Percentiles rank a stretch among this genome's conserved stretches.
These are phyloP conservation scores for Lupinus albus DNA, from an alignment of 306 rosid genomes.

Conservation along the genomic window DNA sequence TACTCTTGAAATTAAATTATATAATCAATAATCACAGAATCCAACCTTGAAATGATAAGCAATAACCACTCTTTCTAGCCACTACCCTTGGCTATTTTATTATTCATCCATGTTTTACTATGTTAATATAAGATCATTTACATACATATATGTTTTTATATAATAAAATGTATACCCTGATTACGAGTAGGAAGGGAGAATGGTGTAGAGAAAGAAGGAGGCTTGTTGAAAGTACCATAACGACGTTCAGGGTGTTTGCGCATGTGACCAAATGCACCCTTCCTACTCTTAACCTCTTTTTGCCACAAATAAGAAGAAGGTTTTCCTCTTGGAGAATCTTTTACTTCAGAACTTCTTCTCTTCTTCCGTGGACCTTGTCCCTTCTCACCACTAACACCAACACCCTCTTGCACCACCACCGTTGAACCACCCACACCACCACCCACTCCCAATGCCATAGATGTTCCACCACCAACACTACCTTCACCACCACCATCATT, in stretches of 20 bases:
- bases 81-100: no score
- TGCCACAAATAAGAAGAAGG: conserved; percentile 38
- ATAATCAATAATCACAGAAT: no score
- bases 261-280: conserved; percentile 52
- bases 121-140: no score
- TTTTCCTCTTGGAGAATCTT: conserved; percentile 35
- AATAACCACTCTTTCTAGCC: no score
- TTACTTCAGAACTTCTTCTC: conserved; percentile 2
- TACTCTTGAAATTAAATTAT: no score
- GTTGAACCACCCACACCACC: background rate
- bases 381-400: background rate
- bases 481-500: no score
- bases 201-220: conserved; percentile 37
- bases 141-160: no score
- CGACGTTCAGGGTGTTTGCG: conserved; percentile 42
- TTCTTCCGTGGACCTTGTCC: background rate
- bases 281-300: conserved; percentile 37
- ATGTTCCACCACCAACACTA: background rate
- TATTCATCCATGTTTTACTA: no score
- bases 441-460: background rate
- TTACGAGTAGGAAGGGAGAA: background rate
- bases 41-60: no score
- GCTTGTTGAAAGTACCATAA: conserved; percentile 39
- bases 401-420: background rate
- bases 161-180: background rate